Evolutionary conservation across 164 flowering plant genomes (phyloP).

Genomic region (Vitis labrusca): DNA sequence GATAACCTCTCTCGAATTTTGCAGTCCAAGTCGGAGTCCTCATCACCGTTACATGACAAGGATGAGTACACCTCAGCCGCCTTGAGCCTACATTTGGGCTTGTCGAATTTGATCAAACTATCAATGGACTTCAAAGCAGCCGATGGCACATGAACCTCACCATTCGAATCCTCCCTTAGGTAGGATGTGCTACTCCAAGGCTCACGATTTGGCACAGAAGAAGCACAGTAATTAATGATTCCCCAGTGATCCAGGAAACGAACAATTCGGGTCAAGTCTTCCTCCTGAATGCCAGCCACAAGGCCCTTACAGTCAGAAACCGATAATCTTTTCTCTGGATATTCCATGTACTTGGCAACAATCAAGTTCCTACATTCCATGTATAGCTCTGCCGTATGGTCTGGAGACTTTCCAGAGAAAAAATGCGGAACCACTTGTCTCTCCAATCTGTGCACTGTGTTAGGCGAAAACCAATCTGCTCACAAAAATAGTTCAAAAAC

Average conservation of each 20-base stretch:
- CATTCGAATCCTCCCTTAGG: constrained; percentile 67
- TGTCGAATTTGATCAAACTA: constrained; percentile 89
- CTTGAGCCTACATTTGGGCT: constrained; percentile 74
- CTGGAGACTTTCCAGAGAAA: constrained; percentile 80
- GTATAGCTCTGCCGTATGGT: constrained; percentile 81
- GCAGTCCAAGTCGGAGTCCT: constrained; percentile 65
- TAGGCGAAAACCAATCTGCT: constrained; percentile 94
- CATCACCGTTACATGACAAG: constrained; percentile 28
- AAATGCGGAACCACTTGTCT: constrained; percentile 95
- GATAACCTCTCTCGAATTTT: constrained; percentile 72
- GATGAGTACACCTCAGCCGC: constrained; percentile 58
- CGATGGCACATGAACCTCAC: constrained; percentile 82
- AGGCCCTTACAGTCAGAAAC: constrained; percentile 59
- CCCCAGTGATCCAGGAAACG: constrained; percentile 98
- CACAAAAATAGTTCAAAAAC: constrained; percentile 10
- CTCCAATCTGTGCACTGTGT: constrained; percentile 74
- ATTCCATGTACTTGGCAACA: constrained; percentile 83
- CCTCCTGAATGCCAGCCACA: constrained; percentile 43
- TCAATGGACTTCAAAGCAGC: constrained; percentile 83
- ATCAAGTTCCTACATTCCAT: constrained; percentile 79
- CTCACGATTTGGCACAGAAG: constrained; percentile 37
- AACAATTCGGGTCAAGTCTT: constrained; percentile 68
- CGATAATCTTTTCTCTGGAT: constrained; percentile 62
- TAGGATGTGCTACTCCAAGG: constrained; percentile 40
- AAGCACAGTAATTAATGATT: constrained; percentile 84